A percentile compares a stretch with the other conserved stretches of the same genome.
These are phyloP conservation scores for Aspergillus heteromorphus DNA, from an alignment of 495 filamentous ascomycete species.

Conservation along the genomic window DNA sequence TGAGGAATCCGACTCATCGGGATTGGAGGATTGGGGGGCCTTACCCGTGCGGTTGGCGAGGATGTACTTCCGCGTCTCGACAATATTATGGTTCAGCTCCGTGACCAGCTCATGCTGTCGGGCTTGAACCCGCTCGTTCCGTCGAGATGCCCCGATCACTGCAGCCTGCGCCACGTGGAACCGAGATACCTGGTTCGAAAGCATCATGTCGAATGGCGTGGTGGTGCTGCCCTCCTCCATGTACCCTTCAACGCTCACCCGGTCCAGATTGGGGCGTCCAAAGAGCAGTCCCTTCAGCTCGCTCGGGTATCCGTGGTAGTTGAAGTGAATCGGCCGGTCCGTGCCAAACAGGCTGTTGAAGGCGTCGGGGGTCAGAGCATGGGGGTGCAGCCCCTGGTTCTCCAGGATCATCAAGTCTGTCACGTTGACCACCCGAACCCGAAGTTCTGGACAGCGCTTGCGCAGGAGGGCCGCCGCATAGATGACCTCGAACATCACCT, in stretches of 20 bases:
- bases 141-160: conserved; percentile 41
- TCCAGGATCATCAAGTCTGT: conserved; percentile 66
- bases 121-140: conserved; percentile 46
- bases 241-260: conserved; percentile 59
- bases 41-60: conserved; percentile 45
- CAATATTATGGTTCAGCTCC: conserved; percentile 46
- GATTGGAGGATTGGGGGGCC: neutral
- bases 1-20: neutral
- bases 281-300: conserved; percentile 63
- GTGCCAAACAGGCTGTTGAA: conserved; percentile 59
- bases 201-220: conserved; percentile 72
- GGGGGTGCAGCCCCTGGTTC: conserved; percentile 56
- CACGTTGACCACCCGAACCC: conserved; percentile 66
- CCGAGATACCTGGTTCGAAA: conserved; percentile 56
- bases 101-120: conserved; percentile 42
- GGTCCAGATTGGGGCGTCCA: conserved; percentile 44
- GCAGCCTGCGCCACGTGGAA: conserved; percentile 60
- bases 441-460: conserved; percentile 46
- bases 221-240: conserved; percentile 67
- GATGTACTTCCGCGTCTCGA: conserved; percentile 53
- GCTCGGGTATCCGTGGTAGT: conserved; percentile 64
- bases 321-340: conserved; percentile 58
- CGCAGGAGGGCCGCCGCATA: conserved; percentile 56
- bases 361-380: conserved; percentile 47
- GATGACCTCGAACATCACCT: conserved; percentile 67